Conservation (phyloP, 1,284 basidiomycete genomes). For the Puccinia polysora region DNA sequence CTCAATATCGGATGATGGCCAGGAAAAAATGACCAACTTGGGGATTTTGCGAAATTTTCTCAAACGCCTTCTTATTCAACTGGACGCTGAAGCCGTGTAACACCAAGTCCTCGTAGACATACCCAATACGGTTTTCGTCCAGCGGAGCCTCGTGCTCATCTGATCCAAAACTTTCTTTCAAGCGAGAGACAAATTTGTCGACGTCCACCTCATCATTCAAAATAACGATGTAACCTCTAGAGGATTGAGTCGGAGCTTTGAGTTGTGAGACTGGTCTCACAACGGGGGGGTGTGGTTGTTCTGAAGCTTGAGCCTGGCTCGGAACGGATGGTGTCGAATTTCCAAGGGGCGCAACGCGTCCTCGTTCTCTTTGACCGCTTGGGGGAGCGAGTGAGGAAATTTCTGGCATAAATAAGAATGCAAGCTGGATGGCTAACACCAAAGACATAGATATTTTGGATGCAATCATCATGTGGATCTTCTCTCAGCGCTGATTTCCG, state of each 20-base stretch:
- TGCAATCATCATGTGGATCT: too few relatives aligned
- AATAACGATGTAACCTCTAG: constrained; percentile 8
- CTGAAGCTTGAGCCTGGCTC: neutral
- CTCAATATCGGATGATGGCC: too few relatives aligned
- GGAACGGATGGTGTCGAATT: too few relatives aligned
- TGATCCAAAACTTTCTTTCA: neutral
- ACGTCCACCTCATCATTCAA: constrained; percentile 19
- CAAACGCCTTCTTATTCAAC: constrained; percentile 19
- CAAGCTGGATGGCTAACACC: too few relatives aligned
- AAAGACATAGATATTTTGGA: too few relatives aligned
- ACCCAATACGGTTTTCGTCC: constrained; percentile 18
- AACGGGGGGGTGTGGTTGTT: neutral
- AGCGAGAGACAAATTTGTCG: neutral
- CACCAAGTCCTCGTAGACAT: constrained; percentile 10
- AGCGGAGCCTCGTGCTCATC: neutral
- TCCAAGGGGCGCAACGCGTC: too few relatives aligned
- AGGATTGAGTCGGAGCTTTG: neutral
- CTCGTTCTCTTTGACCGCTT: too few relatives aligned
- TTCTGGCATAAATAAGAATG: too few relatives aligned
- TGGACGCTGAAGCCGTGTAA: constrained; percentile 37
- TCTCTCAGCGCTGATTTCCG: too few relatives aligned
- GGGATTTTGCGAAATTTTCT: constrained; percentile 2
- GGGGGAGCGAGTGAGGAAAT: too few relatives aligned
- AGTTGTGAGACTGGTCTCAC: neutral
- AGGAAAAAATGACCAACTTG: too few relatives aligned